Base-by-base conservation (phyloP, 768 basidiomycete species). In the Rhodotorula toruloides region DNA sequence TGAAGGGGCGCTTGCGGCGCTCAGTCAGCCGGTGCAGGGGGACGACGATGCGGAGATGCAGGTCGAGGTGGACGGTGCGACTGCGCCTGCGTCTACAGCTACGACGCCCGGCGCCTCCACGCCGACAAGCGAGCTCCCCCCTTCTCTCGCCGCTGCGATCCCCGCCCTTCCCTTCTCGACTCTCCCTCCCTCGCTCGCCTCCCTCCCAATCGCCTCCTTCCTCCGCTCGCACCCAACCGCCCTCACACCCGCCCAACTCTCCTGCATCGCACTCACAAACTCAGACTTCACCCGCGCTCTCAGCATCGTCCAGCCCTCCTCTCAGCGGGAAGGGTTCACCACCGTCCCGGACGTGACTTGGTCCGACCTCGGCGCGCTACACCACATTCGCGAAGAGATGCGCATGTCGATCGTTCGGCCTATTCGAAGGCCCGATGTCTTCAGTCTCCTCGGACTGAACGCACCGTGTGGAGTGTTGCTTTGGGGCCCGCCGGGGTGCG, bases 401-500 rank as follows among this genome's bases (percentile, higher is more conserved):
- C 91, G 93, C 73, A 96, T 97, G 92, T 89, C 91, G 21, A 90
- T 99, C 71, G 93, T 99, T 6, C 90, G 96, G 74, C 94, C 96
- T 11, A 92, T 98, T 71, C 82, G 84, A 54, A 81, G 89, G 39
- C 94, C 96, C 0, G 91, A 91, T 74, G 76, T 98, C 4, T 99
- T 99, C 78, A 84, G 79, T 52, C 83, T 83, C 16, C 88, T 97
- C 2, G 96, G 96, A 11, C 91, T 99, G 68, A 85, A 87, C 37
- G 89, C 90, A 0, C 86, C 91, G 0, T 92, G 91, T 74, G 96
- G 94, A 0, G 96, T 98, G 5, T 79, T 98, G 40, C 79, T 98
- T n/a, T 98, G 96, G 96, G 96, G 96, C 37, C 96, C 96, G 32
- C 94, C 96, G 0, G 96, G 96, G 16, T 98, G 94, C 75, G 96